Percentiles rank a stretch among this genome's conserved stretches.
These are phyloP conservation scores for Zizania latifolia DNA, from an alignment of 176 grass and related monocot species.

Conservation along the genomic window DNA sequence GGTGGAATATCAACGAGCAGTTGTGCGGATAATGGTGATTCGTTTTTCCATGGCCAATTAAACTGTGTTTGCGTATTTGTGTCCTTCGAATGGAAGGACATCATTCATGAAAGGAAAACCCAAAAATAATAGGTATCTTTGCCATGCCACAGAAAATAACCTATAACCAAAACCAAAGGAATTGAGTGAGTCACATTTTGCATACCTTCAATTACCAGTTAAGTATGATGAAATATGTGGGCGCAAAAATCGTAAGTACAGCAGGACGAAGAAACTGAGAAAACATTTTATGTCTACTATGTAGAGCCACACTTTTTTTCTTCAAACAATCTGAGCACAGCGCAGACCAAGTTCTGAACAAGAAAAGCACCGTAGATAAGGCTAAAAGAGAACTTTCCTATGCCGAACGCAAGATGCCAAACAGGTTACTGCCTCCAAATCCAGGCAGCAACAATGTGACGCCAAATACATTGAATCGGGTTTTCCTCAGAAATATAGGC, in stretches of 20 bases:
- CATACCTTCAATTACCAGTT: background rate
- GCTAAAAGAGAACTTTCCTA: background rate
- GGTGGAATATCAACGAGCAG: slow-evolving; percentile 57
- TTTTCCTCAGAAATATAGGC: background rate
- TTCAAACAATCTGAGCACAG: background rate
- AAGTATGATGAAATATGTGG: background rate
- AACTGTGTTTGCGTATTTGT: slow-evolving; percentile 31
- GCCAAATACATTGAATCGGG: background rate
- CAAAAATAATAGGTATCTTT: slow-evolving; percentile 28
- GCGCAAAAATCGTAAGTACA: background rate
- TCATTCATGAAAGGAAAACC: slow-evolving; percentile 40
- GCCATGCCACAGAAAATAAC: slow-evolving; percentile 39
- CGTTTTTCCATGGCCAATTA: slow-evolving; percentile 61
- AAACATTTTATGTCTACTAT: background rate
- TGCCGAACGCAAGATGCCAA: background rate
- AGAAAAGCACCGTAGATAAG: background rate
- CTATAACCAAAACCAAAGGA: slow-evolving; percentile 11
- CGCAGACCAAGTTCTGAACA: background rate
- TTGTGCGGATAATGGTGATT: slow-evolving; percentile 48
- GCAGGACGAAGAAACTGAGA: background rate
- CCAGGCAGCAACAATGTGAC: background rate
- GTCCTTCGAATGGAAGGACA: slow-evolving; percentile 51
- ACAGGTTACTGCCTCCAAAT: background rate
- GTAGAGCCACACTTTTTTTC: no score
- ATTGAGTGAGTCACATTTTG: slow-evolving; percentile 7